phyloP scores from a whole-genome alignment of 1,284 basidiomycete species.

The Xanthoconium separans region DNA sequence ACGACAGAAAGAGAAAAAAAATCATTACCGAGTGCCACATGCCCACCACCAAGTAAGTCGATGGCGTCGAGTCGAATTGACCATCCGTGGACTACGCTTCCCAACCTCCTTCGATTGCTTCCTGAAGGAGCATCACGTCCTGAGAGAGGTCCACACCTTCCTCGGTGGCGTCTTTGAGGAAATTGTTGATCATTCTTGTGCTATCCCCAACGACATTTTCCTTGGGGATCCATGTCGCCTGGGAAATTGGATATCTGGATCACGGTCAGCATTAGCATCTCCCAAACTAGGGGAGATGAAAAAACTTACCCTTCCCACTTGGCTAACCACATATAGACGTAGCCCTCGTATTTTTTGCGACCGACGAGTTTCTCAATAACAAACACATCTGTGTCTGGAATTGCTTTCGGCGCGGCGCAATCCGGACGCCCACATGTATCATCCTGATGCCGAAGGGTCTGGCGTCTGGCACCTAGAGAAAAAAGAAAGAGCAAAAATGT shows the following conservation, averaged over 20 bases:
- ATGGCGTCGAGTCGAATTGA: background rate
- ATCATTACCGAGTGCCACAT: background rate
- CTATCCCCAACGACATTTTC: constrained; percentile 26
- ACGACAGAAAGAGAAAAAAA: background rate
- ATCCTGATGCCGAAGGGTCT: constrained; percentile 1
- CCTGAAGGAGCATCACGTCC: constrained; percentile 1
- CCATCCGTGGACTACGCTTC: background rate
- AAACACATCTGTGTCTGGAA: constrained; percentile 18
- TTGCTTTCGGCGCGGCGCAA: constrained; percentile 19
- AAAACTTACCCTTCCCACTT: constrained; percentile 38
- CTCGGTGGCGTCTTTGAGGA: constrained; percentile 13
- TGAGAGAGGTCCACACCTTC: constrained; percentile 20
- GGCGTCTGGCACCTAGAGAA: constrained; percentile 14
- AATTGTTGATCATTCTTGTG: constrained; percentile 13
- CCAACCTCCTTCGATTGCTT: constrained; percentile 2
- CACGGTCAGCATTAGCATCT: background rate
- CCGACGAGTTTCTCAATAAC: constrained; percentile 36
- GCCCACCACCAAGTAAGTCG: background rate
- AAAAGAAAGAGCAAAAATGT: background rate
- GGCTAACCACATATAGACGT: constrained; percentile 32
- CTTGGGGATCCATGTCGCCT: constrained; percentile 31
- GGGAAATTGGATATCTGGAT: constrained; percentile 27
- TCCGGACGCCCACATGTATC: constrained; percentile 26
- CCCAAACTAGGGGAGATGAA: too few relatives aligned
- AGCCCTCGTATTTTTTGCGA: constrained; percentile 18